Conservation (phyloP, 306 rosid genomes). For the Vicia faba region DNA sequence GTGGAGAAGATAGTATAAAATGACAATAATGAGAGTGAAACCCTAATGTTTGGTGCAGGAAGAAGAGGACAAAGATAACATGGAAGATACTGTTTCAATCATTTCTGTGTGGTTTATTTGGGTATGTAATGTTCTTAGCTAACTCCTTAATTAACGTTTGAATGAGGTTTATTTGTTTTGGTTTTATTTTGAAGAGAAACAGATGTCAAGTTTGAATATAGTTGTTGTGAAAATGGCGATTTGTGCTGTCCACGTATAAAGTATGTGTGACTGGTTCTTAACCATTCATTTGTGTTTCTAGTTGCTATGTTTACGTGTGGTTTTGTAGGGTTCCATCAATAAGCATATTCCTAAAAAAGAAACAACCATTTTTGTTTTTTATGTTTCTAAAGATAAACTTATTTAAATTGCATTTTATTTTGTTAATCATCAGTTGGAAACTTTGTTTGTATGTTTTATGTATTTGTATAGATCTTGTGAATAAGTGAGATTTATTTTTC, state of each 20-base stretch:
- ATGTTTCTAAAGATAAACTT: neutral
- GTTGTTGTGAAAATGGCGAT: neutral
- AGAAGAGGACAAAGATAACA: constrained; percentile 61
- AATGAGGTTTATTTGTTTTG: too few relatives aligned
- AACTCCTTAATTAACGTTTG: neutral
- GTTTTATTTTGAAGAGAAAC: neutral
- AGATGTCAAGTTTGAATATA: too few relatives aligned
- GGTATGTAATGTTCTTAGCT: constrained; percentile 46
- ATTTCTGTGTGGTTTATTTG: constrained; percentile 74
- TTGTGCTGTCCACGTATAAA: constrained; percentile 7
- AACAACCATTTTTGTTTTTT: neutral
- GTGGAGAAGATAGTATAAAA: neutral
- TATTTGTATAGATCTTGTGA: too few relatives aligned
- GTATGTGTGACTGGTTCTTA: constrained; percentile 24
- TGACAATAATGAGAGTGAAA: neutral
- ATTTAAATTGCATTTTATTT: too few relatives aligned
- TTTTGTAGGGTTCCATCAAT: constrained; percentile 8
- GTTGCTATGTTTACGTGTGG: constrained; percentile 3
- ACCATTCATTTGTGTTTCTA: constrained; percentile 15
- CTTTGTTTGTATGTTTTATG: too few relatives aligned
- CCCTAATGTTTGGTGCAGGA: constrained; percentile 46
- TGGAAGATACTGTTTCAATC: constrained; percentile 59
- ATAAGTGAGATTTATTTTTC: neutral
- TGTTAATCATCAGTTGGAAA: too few relatives aligned
- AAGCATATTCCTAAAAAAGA: neutral